Evolutionary conservation across 169 alveolate genomes (phyloP), one percentile per base, ranked within the genome.

Genomic region (Eimeria nieschulzi): DNA sequence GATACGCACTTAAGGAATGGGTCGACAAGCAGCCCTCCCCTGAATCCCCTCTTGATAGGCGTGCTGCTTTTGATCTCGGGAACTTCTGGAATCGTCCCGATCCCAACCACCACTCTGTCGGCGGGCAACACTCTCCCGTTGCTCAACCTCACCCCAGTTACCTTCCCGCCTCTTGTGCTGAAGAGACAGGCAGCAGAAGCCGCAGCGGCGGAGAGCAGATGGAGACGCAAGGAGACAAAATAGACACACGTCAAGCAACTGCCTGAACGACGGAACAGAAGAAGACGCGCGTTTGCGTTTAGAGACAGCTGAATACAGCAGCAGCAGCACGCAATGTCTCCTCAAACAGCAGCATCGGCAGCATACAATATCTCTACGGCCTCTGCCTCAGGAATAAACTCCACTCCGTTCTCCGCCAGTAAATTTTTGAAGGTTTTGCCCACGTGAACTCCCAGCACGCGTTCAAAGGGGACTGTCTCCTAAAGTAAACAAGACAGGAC

Each of bases 401-500:
- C 54, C 53, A 76, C 94, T 59, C 91, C 87, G 25, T 88, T 85
- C 66, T 26, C 54, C 19, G 21, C 71, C 56, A 92, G 59, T 33
- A 92, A 51, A 15, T 87, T n/a, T 70, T 79, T 79, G 73, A 92
- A 46, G 83, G 61, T 13, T 23, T 21, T 84, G 33, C 95, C 95
- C 6, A 92, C 91, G 59, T 79, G 90, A 46, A 1, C 8, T 2
- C 95, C 95, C 56, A 92, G 46, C 10, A 71, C 91, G 19, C 87
- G 23, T 56, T 92, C 91, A 39, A 92, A 87, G 21, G 95, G 95
- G 51, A 80, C 93, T 8, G 70, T 56, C 54, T 92, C 93, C 94
- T 88, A 79, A 7, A 33, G 46, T 0, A 33, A 0, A 33, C 46
- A 33, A 33, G 46, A 33, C 46, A 33, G 46, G 46, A 33, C 46